Evolutionary conservation across 345 rosid species (phyloP), one percentile per base, ranked within the genome.

Genomic region (Ricinus communis): DNA sequence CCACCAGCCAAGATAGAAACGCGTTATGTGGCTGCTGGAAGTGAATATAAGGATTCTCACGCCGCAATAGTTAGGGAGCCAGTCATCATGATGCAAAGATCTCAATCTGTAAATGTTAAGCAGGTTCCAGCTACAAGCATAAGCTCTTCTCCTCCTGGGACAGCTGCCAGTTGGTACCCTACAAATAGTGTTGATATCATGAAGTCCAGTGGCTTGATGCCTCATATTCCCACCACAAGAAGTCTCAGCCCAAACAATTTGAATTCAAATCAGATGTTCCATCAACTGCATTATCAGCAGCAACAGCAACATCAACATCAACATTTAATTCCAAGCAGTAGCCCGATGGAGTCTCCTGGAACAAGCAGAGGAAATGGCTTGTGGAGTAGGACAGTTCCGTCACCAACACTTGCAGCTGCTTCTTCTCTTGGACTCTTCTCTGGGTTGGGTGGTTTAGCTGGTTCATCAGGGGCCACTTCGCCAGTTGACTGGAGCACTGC

Each of bases 361-460:
- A 72, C 73, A 5, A 75, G 76, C 64, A 82, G 74, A 61, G 91
- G 82, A 66, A 90, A 82, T 78, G 83, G 85, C 69, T 72, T 77
- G 43, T 80, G 89, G 90, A 83, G 74, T 63, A 82, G 90, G 78
- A 65, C 73, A 38, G 77, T 79, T 54, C 65, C 84, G 9, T 79
- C 88, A 22, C 84, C 91, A 30, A 74, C 89, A 6, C 81, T 89
- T 54, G 84, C 91, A 5, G 89, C 96, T 72, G 93, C 95, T 8
- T 84, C 96, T 10, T 90, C 96, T 1, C 86, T 93, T 12, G 98
- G 96, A 52, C 82, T 90, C 14, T 93, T 90, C 82, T 85, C 96
- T 11, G 88, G 86, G 19, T 76, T 84, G 75, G 87, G 87, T 8
- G 69, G 69, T 55, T 86, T 88, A 59, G 80, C 83, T 0, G 82